Conservation (phyloP, 2,329 filamentous ascomycete genomes). For the Colletotrichum limetticola region DNA sequence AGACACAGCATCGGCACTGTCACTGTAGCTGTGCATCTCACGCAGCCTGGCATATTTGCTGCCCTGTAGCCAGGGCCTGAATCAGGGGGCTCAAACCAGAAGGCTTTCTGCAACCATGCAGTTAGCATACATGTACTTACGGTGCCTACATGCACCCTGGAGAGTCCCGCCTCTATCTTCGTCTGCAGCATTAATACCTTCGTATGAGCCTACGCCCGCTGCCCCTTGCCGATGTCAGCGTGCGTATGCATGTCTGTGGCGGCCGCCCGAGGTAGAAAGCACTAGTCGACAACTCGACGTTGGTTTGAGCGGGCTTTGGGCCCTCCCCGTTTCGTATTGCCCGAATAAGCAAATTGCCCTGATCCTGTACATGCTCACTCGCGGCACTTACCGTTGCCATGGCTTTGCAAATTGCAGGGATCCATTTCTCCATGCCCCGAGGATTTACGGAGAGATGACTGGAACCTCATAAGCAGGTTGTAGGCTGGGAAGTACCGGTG, state of each 20-base stretch:
- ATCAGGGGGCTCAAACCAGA: background rate
- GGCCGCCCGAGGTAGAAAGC: slow-evolving; percentile 3
- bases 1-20: background rate
- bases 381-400: background rate
- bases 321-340: background rate
- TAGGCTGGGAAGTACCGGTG: background rate
- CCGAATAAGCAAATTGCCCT: background rate
- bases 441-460: background rate
- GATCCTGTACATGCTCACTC: background rate
- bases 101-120: too few species aligned
- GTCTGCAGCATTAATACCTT: background rate
- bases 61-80: background rate
- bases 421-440: background rate
- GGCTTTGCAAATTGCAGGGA: background rate
- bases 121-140: background rate
- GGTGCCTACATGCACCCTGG: too few species aligned
- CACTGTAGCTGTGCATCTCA: background rate
- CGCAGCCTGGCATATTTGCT: background rate
- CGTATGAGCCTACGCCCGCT: background rate
- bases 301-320: background rate
- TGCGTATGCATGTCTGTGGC: slow-evolving; percentile 1
- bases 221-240: slow-evolving; percentile 6
- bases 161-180: background rate
- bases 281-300: background rate
- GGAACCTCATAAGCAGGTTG: background rate